Evolutionary conservation across 768 basidiomycete species (phyloP), one percentile per base, ranked within the genome.

Genomic region (Phylloporus rhodoxanthus): DNA sequence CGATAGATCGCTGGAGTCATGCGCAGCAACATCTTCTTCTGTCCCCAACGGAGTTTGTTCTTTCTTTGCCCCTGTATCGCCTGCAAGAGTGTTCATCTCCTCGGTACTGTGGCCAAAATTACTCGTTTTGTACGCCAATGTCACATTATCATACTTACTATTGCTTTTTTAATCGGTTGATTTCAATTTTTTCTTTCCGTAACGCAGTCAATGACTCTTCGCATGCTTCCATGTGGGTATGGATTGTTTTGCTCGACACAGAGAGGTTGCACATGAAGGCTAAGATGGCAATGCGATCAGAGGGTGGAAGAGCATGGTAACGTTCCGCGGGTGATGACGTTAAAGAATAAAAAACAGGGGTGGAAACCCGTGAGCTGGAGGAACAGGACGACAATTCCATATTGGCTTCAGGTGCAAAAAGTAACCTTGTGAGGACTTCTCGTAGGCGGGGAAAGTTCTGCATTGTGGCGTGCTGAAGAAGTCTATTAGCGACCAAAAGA

Each of bases 181-280:
- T 82, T 54, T 98, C 96, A 28, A 94, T 92, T 67, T 94, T 89
- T 67, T 95, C 91, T 69, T 98, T 99, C 55, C 96, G 72, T 29
- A 96, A 73, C 23, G 93, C 90, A 8, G 96, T 98, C 54, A 99
- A 68, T 55, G 87, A 84, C 58, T 87, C 80, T 61, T 94, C 92
- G 59, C 89, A 91, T 39, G 81, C 78, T 60, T 99, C 96, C 81
- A 98, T 87, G 59, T 91, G 88, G 5, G 77, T 69, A 62, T 93
- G 88, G 19, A 97, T 83, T 9, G 82, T 77, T 69, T 92, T 95
- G 68, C 90, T 92, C 20, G 93, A 91, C 21, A 93, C 81, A 1
- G 86, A 92, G 44, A 94, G 69, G 61, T 94, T 91, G 69, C 85
- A 87, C 72, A 99, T 79, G 71, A 95, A 97, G 2, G 82, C 75